Base-by-base conservation (phyloP, 2,329 filamentous ascomycete genomes). In the Colletotrichum caudatum region DNA sequence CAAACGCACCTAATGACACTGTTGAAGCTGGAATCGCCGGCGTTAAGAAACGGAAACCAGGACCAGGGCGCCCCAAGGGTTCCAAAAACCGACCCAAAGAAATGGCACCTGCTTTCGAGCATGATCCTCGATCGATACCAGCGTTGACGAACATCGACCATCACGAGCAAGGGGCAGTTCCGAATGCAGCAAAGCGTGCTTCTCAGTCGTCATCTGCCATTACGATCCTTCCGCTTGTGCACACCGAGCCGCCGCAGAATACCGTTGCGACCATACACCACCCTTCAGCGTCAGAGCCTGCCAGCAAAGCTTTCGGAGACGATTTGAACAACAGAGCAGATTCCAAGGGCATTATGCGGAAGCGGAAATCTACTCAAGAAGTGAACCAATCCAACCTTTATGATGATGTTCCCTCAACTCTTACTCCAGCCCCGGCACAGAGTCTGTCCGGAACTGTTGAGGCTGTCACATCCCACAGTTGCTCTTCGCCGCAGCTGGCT, bases 61-160 rank as follows among this genome's bases (percentile, higher is more conserved):
- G 70, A 16, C 70, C 70, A 46, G 84, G 86, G 7, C 81, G 86
- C 41, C 86, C 86, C 0, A 87, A 87, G 70, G 86, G 86, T 0
- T 88, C 86, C 1, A 86, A 84, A 70, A 88, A 87, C 71, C 81
- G 84, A 3, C 80, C 83, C 3, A 86, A 83, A 71, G 80, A 82
- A 37, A 29, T 54, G 2, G 26, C 14, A 41, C 11, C 14, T 18
- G 29, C 56, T 4, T n/a, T 3, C 29, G 16, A 23, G 8, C n/a
- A 54, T 37, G 20, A 58, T 48, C 26, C 51, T 48, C 63, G 39
- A 14, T 26, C 39, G 11, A 37, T 16, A 29, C n/a, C 16, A 12
- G 11, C 51, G n/a, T 26, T 33, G 23, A 53, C n/a, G 5, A 37
- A 26, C 33, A 1, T 71, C 54, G 35, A 56, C 71, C n/a, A 57